Evolutionary conservation across 2,329 filamentous ascomycete genomes (phyloP), one percentile per base, ranked within the genome.

Genomic region (Alternaria sp.): DNA sequence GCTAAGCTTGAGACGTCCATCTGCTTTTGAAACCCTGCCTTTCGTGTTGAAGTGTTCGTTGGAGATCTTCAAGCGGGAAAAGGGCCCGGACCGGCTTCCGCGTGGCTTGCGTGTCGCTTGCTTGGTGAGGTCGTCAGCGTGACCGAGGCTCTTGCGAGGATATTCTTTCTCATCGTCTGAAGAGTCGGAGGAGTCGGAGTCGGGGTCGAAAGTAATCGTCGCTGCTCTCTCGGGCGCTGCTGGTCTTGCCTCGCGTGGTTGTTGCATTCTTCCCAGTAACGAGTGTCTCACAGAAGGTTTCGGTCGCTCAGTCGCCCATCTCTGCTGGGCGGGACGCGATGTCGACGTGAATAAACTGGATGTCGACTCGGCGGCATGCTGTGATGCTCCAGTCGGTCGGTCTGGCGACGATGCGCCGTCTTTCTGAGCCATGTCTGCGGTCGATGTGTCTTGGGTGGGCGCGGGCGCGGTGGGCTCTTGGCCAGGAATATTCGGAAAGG

Each of bases 1-100:
- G 5, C 88, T 90, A 62, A 94, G 91, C 62, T 87, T 88, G 49
- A 94, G 78, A 22, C 91, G 84, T 0, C 91, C 91, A 74, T 93
- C 91, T 47, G 81, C 84, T 75, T 87, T 90, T 3, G 85, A 88
- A 1, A 92, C 85, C 63, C 82, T 87, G 24, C 89, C 89, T 63
- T 84, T 87, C 1, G 88, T 91, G 20, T 81, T 83, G 76, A 88
- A 91, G 51, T 89, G 81, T 4, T 90, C 84, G 66, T 92, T 90
- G 5, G 83, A 83, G 18, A 92, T 81, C 39, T 81, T 81, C 74
- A 92, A 89, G 3, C 81, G 82, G 0, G 84, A 81, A 65, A 84
- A 88, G 3, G 72, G 75, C 0, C 64, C 64, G 0, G 62, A 51
- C 30, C 57, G 63, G n/a, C 44, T 61, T 34, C 58, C 55, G 46